Evolutionary conservation across 2,329 filamentous ascomycete genomes (phyloP).

Genomic region (Tolypocladium album): DNA sequence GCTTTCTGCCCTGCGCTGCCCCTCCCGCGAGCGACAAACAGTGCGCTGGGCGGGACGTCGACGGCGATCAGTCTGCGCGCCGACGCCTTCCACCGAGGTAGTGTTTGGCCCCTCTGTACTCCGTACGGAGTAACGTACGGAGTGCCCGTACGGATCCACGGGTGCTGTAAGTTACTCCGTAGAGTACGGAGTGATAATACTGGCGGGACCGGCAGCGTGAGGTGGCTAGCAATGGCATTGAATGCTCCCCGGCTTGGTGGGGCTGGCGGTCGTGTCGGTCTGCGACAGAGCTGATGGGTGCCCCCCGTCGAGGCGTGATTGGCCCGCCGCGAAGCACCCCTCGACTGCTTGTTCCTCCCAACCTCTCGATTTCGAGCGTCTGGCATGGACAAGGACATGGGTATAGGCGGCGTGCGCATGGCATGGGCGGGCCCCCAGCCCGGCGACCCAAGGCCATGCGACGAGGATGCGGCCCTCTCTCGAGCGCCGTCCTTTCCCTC

Average conservation of each 20-base stretch:
- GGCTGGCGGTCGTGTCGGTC: background rate
- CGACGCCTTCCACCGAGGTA: too few species aligned
- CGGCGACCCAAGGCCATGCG: background rate
- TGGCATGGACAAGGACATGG: background rate
- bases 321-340: background rate
- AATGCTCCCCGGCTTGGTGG: too few species aligned
- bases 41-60: background rate
- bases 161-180: too few species aligned
- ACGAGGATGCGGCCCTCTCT: background rate
- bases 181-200: too few species aligned
- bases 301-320: conserved; percentile 1
- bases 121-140: too few species aligned
- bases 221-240: too few species aligned
- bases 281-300: conserved; percentile 3
- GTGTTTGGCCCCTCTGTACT: too few species aligned
- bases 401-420: background rate
- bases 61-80: background rate
- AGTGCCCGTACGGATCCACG: too few species aligned
- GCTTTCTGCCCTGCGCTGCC: background rate
- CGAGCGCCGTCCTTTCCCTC: background rate
- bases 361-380: conserved; percentile 6
- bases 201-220: too few species aligned
- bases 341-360: conserved; percentile 2
- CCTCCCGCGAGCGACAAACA: background rate
- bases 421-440: background rate